Evolutionary conservation across 2,329 filamentous ascomycete species (phyloP).

Genomic region (Chrysosporium queenslandicum): DNA sequence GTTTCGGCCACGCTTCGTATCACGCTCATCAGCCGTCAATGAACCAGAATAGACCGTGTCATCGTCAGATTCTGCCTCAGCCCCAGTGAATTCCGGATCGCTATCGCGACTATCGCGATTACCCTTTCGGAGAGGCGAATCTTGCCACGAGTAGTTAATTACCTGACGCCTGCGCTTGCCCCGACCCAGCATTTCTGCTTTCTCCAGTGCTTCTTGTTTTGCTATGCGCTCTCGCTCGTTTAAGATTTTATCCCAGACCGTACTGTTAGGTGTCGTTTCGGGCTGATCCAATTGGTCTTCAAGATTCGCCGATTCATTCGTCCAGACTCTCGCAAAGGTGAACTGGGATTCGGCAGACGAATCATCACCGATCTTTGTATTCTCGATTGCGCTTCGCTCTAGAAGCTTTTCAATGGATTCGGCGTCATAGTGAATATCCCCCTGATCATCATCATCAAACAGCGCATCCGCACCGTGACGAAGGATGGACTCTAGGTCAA

Average conservation of each 20-base stretch:
- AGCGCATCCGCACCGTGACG: conserved; percentile 78
- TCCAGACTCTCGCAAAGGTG: conserved; percentile 84
- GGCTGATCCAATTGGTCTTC: conserved; percentile 51
- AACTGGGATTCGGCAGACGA: conserved; percentile 68
- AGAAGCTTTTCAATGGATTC: conserved; percentile 78
- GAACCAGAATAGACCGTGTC: conserved; percentile 15
- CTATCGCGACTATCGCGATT: conserved; percentile 10
- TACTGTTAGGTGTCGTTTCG: conserved; percentile 50
- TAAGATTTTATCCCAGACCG: conserved; percentile 84
- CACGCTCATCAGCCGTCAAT: not conserved
- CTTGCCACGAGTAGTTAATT: conserved; percentile 38
- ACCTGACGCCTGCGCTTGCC: conserved; percentile 61
- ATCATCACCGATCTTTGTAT: conserved; percentile 55
- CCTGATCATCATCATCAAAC: conserved; percentile 61
- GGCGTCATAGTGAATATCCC: conserved; percentile 71
- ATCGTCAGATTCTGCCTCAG: conserved; percentile 20
- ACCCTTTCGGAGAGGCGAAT: conserved; percentile 12
- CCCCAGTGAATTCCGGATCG: conserved; percentile 14
- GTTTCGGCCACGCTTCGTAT: conserved; percentile 18
- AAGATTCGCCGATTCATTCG: conserved; percentile 62
- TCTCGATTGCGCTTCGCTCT: conserved; percentile 73
- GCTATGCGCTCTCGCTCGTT: conserved; percentile 71
- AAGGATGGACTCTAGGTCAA: conserved; percentile 78
- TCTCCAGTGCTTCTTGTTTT: conserved; percentile 56
- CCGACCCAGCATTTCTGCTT: conserved; percentile 68